Evolutionary conservation across 208 protist species (phyloP).

Genomic region (Trypanosoma platydactyli): DNA sequence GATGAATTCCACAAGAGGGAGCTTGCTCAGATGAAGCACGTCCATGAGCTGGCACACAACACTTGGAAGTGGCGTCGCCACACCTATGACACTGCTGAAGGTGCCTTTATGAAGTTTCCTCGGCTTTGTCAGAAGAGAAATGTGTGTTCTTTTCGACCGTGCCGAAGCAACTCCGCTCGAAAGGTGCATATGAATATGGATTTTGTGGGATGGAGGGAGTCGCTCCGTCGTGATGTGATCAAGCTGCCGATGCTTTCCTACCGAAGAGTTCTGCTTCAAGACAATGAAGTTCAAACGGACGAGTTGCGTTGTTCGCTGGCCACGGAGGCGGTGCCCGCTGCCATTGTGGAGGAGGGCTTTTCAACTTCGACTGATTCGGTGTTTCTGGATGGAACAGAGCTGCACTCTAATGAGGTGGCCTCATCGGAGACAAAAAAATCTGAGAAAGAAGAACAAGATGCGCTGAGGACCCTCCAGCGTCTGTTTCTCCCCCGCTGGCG

Average conservation of each 20-base stretch:
- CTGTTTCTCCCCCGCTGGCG: slow-evolving; percentile 23
- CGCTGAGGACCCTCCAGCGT: background rate
- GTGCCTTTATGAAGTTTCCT: background rate
- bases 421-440: background rate
- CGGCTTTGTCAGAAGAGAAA: background rate
- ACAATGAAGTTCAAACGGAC: background rate
- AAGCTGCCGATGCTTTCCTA: no score
- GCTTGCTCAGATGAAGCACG: slow-evolving; percentile 19
- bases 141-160: background rate
- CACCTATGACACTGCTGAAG: background rate
- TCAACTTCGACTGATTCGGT: no score
- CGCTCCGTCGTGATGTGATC: background rate
- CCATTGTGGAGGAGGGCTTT: no score
- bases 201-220: background rate
- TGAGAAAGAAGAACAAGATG: background rate
- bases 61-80: background rate
- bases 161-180: background rate
- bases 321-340: background rate
- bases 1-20: slow-evolving; percentile 10
- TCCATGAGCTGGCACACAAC: slow-evolving; percentile 3
- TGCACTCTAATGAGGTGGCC: no score
- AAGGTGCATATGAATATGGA: background rate
- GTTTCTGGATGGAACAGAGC: no score
- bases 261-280: background rate
- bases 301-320: background rate